Base-by-base conservation (phyloP, 768 basidiomycete species). In the Tricholoma bakamatsutake region DNA sequence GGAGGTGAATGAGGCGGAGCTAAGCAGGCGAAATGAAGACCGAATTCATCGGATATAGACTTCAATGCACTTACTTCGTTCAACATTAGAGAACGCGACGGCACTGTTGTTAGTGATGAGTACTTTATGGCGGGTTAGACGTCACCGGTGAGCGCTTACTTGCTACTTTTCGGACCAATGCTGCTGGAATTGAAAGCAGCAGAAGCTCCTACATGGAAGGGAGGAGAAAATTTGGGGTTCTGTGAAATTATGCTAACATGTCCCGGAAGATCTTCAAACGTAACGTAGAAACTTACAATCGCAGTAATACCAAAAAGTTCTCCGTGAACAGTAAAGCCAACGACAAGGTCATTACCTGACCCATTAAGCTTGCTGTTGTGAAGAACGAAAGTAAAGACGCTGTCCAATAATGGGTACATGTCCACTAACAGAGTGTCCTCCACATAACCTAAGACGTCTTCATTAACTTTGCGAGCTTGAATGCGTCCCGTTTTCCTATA, bases 121-220 rank as follows among this genome's bases (percentile, higher is more conserved):
- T 21, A 15, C 18, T 37, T 37, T 39, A 15, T n/a, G 6, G 31
- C 7, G 5, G 31, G 6, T 24, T 17, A 50, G 18, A n/a, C 13
- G 30, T 13, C 21, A 15, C 15, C 28, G n/a, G 1, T n/a, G 31
- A 17, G 21, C 10, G 18, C 28, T 50, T 31, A 50, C 49, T 50
- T 50, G 31, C 49, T 31, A 34, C 21, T 50, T 7, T 50, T 9
- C 55, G 53, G 21, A 47, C 39, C 27, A 4, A 51, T 57, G 40
- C 55, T 35, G 34, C 50, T 46, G 17, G 54, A 35, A 18, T 46
- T 45, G n/a, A 28, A 1, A 13, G 62, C 62, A 48, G 64, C 67
- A 39, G 64, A 63, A 8, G 70, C 73, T 50, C 78, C 78, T 46
- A 78, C 64, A 59, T 71, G 74, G 50, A 66, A 71, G 4, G 73